Percentiles rank a stretch among this genome's conserved stretches.
Conservation (phyloP, 306 rosid species). For the apple (Malus domestica) region ASM211411v1 NC_041794.1:36117001-36117500, state of each 20-base stretch:
- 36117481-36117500: not conserved
- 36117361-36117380: not conserved
- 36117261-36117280: not conserved
- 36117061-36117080: conserved; percentile 45
- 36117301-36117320: not conserved
- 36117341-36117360: not conserved
- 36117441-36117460: conserved; percentile 70
- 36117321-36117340: not conserved
- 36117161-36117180: not conserved
- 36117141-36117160: conserved; percentile 12
- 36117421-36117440: conserved; percentile 51
- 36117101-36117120: conserved; percentile 20
- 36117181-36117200: not conserved
- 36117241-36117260: not conserved
- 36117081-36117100: conserved; percentile 68
- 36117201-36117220: not conserved
- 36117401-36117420: conserved; percentile 61
- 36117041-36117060: conserved; percentile 51
- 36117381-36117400: conserved; percentile 36
- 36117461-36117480: conserved; percentile 12
- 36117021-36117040: conserved; percentile 61
- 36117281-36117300: not conserved
- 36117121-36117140: conserved; percentile 10
- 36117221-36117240: not conserved
- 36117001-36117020: conserved; percentile 78